A percentile compares a stretch with the other conserved stretches of the same genome.
These are phyloP conservation scores for Mucor plumbeus DNA, from an alignment of 371 early-diverging fungal species.

Conservation along the genomic window DNA sequence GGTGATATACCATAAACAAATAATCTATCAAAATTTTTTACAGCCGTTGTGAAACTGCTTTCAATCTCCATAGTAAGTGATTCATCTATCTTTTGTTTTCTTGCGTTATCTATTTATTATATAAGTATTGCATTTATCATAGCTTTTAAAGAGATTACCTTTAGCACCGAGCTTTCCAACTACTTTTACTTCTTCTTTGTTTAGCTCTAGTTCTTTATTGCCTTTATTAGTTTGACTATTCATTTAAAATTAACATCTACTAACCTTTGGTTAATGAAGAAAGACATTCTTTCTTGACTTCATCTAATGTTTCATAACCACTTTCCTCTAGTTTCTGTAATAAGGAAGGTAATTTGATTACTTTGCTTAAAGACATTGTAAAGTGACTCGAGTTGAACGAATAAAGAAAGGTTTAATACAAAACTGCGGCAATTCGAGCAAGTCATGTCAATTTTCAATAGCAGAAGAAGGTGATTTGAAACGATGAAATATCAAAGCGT, in stretches of 20 bases:
- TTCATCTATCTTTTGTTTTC: conserved; percentile 9
- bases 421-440: background rate
- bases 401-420: background rate
- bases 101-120: background rate
- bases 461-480: too few relatives aligned
- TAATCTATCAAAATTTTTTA: conserved; percentile 48
- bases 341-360: conserved; percentile 17
- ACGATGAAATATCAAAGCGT: too few relatives aligned
- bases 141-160: conserved; percentile 7
- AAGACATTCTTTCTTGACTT: conserved; percentile 8
- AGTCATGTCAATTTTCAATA: too few relatives aligned
- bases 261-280: conserved; percentile 5
- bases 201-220: conserved; percentile 18
- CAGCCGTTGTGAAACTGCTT: conserved; percentile 46
- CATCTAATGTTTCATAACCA: conserved; percentile 36
- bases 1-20: conserved; percentile 56
- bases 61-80: conserved; percentile 15
- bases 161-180: conserved; percentile 4
- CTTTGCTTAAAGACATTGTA: background rate
- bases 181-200: conserved; percentile 15
- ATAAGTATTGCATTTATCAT: background rate
- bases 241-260: background rate
- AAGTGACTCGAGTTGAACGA: background rate
- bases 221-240: background rate
- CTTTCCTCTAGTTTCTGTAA: conserved; percentile 26